Evolutionary conservation across 768 basidiomycete genomes (phyloP).

Genomic region (Nidula microcarpa): DNA sequence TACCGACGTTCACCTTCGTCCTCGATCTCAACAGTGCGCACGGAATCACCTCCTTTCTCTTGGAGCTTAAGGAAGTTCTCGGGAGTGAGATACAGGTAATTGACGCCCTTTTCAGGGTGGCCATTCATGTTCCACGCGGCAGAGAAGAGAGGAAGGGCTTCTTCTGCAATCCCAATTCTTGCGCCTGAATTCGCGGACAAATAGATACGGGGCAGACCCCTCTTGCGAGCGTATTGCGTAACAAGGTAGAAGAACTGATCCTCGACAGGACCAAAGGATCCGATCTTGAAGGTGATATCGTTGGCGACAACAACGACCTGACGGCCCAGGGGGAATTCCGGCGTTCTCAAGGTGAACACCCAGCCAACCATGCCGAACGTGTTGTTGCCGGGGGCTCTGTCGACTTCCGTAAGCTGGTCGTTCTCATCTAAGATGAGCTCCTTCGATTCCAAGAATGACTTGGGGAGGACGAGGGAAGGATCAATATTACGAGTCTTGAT

Average conservation of each 20-base stretch:
- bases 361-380: slow-evolving; percentile 97
- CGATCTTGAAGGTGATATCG: slow-evolving; percentile 98
- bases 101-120: slow-evolving; percentile 91
- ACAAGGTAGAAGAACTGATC: slow-evolving; percentile 97
- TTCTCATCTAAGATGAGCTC: slow-evolving; percentile 95
- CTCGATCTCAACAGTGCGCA: slow-evolving; percentile 81
- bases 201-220: slow-evolving; percentile 92
- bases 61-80: slow-evolving; percentile 88
- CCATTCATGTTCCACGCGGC: slow-evolving; percentile 83
- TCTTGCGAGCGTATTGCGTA: slow-evolving; percentile 86
- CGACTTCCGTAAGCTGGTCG: slow-evolving; percentile 86
- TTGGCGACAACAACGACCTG: slow-evolving; percentile 89
- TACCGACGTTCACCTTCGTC: slow-evolving; percentile 84
- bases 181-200: slow-evolving; percentile 99
- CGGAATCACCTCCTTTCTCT: slow-evolving; percentile 76
- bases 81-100: slow-evolving; percentile 92
- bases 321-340: slow-evolving; percentile 89
- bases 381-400: slow-evolving; percentile 91
- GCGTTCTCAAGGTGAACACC: slow-evolving; percentile 90
- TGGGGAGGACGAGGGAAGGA: slow-evolving; percentile 69
- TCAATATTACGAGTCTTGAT: slow-evolving; percentile 61
- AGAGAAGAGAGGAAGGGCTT: slow-evolving; percentile 82
- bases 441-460: slow-evolving; percentile 74
- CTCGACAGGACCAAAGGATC: slow-evolving; percentile 94
- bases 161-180: slow-evolving; percentile 93